Evolutionary conservation across 257 asterid genomes (phyloP).

Genomic region (Lantana camara): DNA sequence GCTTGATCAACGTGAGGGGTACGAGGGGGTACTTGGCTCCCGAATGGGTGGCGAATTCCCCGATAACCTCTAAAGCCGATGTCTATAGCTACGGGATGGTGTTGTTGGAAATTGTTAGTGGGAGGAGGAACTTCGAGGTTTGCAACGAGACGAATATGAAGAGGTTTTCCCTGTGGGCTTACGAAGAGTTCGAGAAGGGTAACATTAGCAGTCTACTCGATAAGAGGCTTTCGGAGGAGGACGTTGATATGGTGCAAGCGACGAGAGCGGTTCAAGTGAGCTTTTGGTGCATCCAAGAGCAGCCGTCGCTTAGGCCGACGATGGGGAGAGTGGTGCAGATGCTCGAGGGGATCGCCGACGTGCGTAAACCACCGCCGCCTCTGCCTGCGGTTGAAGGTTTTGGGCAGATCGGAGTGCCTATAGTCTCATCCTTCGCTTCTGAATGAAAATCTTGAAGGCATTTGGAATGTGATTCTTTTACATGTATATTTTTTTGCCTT

Average conservation of each 20-base stretch:
- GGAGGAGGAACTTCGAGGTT: slow-evolving; percentile 50
- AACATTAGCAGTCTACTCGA: slow-evolving; percentile 51
- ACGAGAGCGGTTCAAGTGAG: slow-evolving; percentile 54
- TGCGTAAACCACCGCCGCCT: slow-evolving; percentile 61
- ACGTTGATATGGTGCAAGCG: slow-evolving; percentile 55
- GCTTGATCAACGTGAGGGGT: slow-evolving; percentile 45
- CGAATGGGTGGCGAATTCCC: slow-evolving; percentile 44
- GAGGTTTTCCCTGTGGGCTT: slow-evolving; percentile 69
- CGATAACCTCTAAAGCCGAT: slow-evolving; percentile 45
- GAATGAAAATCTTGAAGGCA: slow-evolving; percentile 5
- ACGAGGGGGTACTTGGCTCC: slow-evolving; percentile 62
- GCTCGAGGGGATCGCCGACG: slow-evolving; percentile 63
- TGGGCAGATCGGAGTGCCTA: slow-evolving; percentile 36
- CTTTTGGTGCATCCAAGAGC: slow-evolving; percentile 89
- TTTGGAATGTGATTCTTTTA: too few species aligned
- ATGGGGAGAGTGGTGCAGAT: slow-evolving; percentile 87
- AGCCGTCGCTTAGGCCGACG: slow-evolving; percentile 61
- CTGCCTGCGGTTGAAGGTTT: slow-evolving; percentile 34
- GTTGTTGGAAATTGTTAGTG: slow-evolving; percentile 47
- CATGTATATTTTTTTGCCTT: too few species aligned
- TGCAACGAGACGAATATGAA: slow-evolving; percentile 40
- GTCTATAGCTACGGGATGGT: slow-evolving; percentile 57
- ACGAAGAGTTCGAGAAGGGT: slow-evolving; percentile 68
- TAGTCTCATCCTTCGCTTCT: slow-evolving; percentile 33
- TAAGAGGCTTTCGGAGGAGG: slow-evolving; percentile 41